Evolutionary conservation across 371 early-diverging fungal species (phyloP).

Genomic region (Mortierella sp.): DNA sequence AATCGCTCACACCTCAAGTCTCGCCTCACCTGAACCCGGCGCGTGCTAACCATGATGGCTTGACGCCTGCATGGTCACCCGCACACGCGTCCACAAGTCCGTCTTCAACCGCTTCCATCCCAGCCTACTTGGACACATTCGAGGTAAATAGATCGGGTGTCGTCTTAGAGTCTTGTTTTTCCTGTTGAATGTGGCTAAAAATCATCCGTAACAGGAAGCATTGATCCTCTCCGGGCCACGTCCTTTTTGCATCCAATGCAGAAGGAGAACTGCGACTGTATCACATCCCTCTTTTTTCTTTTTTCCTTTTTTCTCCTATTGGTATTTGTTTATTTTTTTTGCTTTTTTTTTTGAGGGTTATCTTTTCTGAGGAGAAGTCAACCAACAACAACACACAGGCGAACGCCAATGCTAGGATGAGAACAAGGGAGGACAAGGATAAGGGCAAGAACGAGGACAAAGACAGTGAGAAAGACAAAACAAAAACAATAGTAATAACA

Average conservation of each 20-base stretch:
- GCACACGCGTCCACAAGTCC: conserved; percentile 35
- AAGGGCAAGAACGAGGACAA: neutral
- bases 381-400: neutral
- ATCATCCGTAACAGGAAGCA: neutral
- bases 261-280: neutral
- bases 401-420: neutral
- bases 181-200: neutral
- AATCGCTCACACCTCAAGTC: conserved; percentile 40
- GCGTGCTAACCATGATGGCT: conserved; percentile 11
- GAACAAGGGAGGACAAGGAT: neutral
- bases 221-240: neutral
- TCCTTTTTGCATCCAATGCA: neutral
- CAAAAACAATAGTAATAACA: neutral
- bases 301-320: neutral
- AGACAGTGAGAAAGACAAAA: neutral
- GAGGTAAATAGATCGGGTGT: conserved; percentile 36
- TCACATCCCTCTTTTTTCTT: neutral
- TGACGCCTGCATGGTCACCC: conserved; percentile 37
- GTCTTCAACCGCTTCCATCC: conserved; percentile 44
- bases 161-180: neutral
- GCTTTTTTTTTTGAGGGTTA: neutral
- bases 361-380: neutral
- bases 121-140: conserved; percentile 37
- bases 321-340: neutral
- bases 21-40: conserved; percentile 35